phyloP scores from a whole-genome alignment of 768 basidiomycete species.

The Leccinum variicolor region DNA sequence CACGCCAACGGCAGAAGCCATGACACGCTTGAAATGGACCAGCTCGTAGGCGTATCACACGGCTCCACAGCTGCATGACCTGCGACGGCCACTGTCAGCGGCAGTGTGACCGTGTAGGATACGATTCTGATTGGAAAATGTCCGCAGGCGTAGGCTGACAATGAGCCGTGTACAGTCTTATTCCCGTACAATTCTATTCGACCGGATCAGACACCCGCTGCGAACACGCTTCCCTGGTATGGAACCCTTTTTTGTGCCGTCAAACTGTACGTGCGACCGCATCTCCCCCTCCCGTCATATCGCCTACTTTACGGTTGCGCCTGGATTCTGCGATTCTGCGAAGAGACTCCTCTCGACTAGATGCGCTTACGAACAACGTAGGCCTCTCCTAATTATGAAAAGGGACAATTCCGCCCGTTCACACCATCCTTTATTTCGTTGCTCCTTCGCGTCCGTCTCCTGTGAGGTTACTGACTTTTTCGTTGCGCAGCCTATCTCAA shows the following conservation, averaged over 20 bases:
- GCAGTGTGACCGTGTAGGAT: slow-evolving; percentile 1
- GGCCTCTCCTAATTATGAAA: background rate
- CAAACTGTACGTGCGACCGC: background rate
- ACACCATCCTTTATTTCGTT: background rate
- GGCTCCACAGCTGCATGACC: slow-evolving; percentile 21
- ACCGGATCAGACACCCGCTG: background rate
- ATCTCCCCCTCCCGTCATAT: background rate
- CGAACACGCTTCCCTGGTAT: background rate
- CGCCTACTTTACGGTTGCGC: background rate
- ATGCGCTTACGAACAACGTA: background rate
- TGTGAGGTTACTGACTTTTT: slow-evolving; percentile 8
- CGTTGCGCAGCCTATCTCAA: background rate
- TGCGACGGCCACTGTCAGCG: background rate
- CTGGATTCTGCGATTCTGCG: background rate
- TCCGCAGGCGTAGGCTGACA: background rate
- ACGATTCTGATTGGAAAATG: background rate
- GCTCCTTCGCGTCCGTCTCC: background rate
- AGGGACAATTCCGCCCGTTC: slow-evolving; percentile 1
- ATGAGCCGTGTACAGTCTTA: background rate
- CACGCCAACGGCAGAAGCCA: slow-evolving; percentile 19
- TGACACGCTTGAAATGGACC: slow-evolving; percentile 12
- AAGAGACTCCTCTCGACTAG: background rate
- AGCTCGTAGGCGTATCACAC: slow-evolving; percentile 3
- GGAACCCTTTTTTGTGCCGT: slow-evolving; percentile 1
- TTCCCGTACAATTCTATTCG: background rate